phyloP scores from a whole-genome alignment of 495 filamentous ascomycete species.

The Tuber aestivum region DNA sequence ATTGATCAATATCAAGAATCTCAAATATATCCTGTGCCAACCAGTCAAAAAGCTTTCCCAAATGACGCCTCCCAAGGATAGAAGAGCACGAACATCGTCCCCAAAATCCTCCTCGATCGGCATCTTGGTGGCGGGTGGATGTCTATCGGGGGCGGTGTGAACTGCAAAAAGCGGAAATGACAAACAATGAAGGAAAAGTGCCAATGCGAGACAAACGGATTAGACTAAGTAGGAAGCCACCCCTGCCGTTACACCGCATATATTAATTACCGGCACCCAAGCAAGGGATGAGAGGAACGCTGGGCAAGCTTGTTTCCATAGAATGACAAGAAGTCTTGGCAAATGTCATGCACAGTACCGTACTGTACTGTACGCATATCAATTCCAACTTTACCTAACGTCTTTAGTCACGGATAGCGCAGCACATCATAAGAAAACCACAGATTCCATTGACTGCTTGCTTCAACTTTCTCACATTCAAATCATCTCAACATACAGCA shows the following conservation, averaged over 20 bases:
- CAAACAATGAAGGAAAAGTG: not conserved
- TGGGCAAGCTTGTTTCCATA: not conserved
- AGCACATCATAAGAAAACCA: not conserved
- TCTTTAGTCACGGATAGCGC: not conserved
- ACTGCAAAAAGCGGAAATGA: not conserved
- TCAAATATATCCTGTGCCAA: constrained; percentile 33
- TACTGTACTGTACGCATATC: not conserved
- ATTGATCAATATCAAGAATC: constrained; percentile 68
- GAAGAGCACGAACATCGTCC: constrained; percentile 25
- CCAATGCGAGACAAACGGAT: not conserved
- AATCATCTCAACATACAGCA: constrained; percentile 1
- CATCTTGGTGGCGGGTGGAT: constrained; percentile 8
- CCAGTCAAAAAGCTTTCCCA: not conserved
- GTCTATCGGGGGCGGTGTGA: not conserved
- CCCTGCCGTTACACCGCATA: not conserved
- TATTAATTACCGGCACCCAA: not conserved
- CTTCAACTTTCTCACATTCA: not conserved
- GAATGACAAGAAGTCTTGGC: not conserved
- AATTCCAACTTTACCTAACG: not conserved
- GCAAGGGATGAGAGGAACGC: not conserved
- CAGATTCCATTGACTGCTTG: not conserved
- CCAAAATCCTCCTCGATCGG: constrained; percentile 33
- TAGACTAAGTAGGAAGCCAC: not conserved
- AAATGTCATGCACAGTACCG: constrained; percentile 1
- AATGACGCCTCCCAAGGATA: not conserved